A percentile compares a stretch with the other conserved stretches of the same genome.
Conservation (phyloP, 257 asterid genomes). For the Sherardia arvensis region DNA sequence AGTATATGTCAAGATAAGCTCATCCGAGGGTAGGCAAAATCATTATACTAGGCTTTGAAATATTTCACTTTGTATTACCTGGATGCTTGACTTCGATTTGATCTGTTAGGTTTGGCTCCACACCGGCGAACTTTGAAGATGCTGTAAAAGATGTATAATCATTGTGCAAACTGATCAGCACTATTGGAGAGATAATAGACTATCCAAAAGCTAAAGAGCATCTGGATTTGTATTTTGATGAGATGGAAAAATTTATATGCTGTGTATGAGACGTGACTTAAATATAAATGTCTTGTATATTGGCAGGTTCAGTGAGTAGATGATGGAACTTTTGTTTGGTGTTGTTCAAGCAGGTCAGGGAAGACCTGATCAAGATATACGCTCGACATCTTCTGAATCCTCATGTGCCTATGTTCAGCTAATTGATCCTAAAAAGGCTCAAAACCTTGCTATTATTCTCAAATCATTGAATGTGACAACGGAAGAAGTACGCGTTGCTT, state of each 20-base stretch:
- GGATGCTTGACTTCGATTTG: constrained; percentile 6
- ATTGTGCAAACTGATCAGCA: too few relatives aligned
- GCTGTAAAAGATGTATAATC: constrained; percentile 45
- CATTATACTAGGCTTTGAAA: background rate
- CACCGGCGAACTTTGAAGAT: constrained; percentile 31
- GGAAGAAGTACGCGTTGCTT: too few relatives aligned
- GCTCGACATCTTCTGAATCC: constrained; percentile 37
- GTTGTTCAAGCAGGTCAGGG: constrained; percentile 40
- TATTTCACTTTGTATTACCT: background rate
- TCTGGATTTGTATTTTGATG: too few relatives aligned
- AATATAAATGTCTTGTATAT: background rate
- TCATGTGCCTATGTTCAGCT: constrained; percentile 50
- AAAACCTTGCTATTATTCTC: constrained; percentile 85
- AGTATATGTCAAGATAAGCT: constrained; percentile 52
- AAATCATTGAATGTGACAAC: too few relatives aligned
- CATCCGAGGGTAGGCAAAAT: constrained; percentile 57
- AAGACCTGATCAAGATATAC: constrained; percentile 28
- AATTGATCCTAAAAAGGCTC: constrained; percentile 78
- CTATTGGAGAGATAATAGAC: too few relatives aligned
- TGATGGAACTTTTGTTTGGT: constrained; percentile 89
- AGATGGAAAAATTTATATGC: too few relatives aligned
- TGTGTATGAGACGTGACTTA: background rate
- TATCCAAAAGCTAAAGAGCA: too few relatives aligned
- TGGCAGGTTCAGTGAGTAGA: constrained; percentile 80
- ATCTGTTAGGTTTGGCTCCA: constrained; percentile 33